Evolutionary conservation across 345 rosid species (phyloP).

Genomic region (Citrus australasica): DNA sequence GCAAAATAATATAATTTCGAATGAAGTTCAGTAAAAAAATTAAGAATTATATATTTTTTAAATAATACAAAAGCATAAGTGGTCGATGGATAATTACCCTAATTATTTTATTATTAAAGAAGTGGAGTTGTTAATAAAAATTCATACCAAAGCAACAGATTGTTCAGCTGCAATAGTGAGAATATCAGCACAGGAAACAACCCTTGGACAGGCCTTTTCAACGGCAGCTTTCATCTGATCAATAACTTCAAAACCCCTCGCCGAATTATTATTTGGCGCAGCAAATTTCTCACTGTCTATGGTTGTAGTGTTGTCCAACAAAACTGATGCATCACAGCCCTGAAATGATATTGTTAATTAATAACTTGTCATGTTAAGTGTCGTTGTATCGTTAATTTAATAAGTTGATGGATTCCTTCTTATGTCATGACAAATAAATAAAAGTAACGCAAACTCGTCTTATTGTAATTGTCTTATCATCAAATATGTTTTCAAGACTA

Average conservation of each 20-base stretch:
- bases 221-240: constrained; percentile 47
- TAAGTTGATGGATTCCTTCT: too few species aligned
- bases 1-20: too few species aligned
- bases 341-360: constrained; percentile 1
- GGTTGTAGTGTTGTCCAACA: constrained; percentile 41
- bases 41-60: too few species aligned
- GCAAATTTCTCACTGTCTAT: constrained; percentile 50
- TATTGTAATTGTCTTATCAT: too few species aligned
- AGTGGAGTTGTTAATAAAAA: background rate
- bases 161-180: constrained; percentile 29
- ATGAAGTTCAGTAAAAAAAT: too few species aligned
- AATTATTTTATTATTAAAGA: too few species aligned
- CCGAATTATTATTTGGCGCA: constrained; percentile 44
- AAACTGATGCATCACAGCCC: constrained; percentile 63
- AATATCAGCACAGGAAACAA: constrained; percentile 55
- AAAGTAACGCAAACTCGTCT: too few species aligned
- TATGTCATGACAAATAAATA: too few species aligned
- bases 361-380: too few species aligned
- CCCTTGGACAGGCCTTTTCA: constrained; percentile 42
- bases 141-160: constrained; percentile 21
- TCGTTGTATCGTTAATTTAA: too few species aligned
- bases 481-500: too few species aligned
- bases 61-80: fast-evolving
- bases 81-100: fast-evolving
- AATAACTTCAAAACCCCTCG: constrained; percentile 45